Evolutionary conservation across 495 filamentous ascomycete genomes (phyloP).

Genomic region (Annulohypoxylon maeteangense): DNA sequence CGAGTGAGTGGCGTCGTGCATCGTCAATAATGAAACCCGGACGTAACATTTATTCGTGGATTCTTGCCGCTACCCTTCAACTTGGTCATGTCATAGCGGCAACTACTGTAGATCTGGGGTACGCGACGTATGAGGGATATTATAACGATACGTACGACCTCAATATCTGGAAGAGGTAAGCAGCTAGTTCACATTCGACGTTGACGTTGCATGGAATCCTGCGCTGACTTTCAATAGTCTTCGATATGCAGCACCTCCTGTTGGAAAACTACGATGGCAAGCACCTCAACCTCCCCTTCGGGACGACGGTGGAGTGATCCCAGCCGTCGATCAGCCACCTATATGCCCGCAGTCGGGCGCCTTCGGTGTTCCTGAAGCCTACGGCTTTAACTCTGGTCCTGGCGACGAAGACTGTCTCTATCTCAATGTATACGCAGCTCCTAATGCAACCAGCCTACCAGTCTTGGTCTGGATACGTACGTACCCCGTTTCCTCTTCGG

Average conservation of each 20-base stretch:
- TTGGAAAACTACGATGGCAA: constrained; percentile 47
- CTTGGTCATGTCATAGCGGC: constrained; percentile 1
- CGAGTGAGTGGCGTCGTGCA: background rate
- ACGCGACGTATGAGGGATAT: constrained; percentile 54
- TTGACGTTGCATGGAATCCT: constrained; percentile 1
- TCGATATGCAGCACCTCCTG: constrained; percentile 51
- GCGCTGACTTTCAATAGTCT: constrained; percentile 36
- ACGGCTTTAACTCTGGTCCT: constrained; percentile 34
- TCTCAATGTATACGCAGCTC: constrained; percentile 58
- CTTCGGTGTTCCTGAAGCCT: constrained; percentile 38
- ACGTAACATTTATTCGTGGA: constrained; percentile 22
- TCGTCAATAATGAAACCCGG: constrained; percentile 25
- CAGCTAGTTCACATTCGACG: background rate
- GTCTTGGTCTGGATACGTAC: constrained; percentile 54
- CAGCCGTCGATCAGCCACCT: constrained; percentile 45
- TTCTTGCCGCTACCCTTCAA: constrained; percentile 14
- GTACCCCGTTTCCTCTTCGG: constrained; percentile 9
- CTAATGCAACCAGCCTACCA: constrained; percentile 53
- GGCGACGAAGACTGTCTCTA: constrained; percentile 65
- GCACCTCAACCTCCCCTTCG: constrained; percentile 43
- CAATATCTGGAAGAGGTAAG: constrained; percentile 56
- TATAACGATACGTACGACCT: constrained; percentile 47
- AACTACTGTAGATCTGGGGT: constrained; percentile 51
- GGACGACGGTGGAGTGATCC: constrained; percentile 26
- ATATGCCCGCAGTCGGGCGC: constrained; percentile 49